Percentiles rank a stretch among this genome's conserved stretches.
These are phyloP conservation scores for Quercus dentata DNA, from an alignment of 306 rosid species.

Conservation along the genomic window DNA sequence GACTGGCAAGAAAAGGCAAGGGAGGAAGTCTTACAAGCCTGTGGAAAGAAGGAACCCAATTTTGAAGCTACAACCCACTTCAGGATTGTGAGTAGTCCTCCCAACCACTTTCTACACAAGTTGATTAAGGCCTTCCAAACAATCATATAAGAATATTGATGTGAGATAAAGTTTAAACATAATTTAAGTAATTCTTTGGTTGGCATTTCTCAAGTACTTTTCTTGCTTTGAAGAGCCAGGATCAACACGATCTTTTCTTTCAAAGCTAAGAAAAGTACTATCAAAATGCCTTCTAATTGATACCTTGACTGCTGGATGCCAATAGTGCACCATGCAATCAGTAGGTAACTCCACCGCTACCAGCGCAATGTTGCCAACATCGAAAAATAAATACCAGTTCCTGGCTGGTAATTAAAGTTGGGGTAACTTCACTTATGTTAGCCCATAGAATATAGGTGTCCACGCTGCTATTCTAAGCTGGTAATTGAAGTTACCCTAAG, in stretches of 20 bases:
- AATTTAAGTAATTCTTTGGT: not conserved
- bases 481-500: not conserved
- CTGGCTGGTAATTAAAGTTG: no score
- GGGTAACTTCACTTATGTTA: not conserved
- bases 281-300: not conserved
- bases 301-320: not conserved
- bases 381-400: no score
- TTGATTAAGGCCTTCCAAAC: not conserved
- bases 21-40: conserved; percentile 39
- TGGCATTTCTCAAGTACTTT: not conserved
- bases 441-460: not conserved
- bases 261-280: not conserved
- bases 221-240: not conserved
- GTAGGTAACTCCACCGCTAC: not conserved
- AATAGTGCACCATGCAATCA: not conserved
- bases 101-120: not conserved
- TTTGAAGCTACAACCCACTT: conserved; percentile 38
- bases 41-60: conserved; percentile 31
- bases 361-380: not conserved
- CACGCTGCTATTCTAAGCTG: not conserved
- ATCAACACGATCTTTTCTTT: not conserved
- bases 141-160: not conserved
- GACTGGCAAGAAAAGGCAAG: conserved; percentile 58
- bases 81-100: conserved; percentile 36
- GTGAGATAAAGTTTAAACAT: not conserved